phyloP scores from a whole-genome alignment of 2,329 filamentous ascomycete genomes.

The Neofusicoccum umdonicola region DNA sequence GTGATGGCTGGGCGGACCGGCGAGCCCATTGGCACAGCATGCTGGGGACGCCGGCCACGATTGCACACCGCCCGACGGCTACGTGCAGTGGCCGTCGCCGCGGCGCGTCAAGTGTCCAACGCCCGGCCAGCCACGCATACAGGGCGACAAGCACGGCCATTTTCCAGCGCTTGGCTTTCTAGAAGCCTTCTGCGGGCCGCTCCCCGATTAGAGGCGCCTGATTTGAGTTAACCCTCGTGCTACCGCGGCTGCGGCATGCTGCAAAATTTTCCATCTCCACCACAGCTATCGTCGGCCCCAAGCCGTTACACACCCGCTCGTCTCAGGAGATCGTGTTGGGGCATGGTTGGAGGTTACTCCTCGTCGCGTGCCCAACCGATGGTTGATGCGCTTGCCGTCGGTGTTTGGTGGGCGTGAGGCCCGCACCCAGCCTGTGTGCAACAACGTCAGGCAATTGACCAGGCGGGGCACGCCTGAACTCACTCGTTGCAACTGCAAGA shows the following conservation, averaged over 20 bases:
- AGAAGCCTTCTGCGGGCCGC: background rate
- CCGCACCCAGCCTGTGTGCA: background rate
- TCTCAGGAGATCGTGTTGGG: background rate
- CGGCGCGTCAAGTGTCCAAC: background rate
- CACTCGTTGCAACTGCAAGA: background rate
- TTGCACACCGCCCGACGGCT: background rate
- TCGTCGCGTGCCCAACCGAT: background rate
- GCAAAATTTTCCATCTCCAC: background rate
- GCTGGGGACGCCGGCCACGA: background rate
- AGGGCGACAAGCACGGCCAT: background rate
- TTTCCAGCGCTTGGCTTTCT: background rate
- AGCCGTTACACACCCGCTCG: background rate
- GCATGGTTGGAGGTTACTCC: background rate
- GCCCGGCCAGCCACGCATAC: background rate
- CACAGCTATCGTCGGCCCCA: background rate
- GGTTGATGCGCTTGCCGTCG: background rate
- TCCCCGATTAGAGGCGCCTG: background rate
- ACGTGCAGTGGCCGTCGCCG: background rate
- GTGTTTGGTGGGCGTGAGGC: background rate
- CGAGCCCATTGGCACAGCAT: conserved; percentile 6
- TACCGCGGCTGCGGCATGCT: background rate
- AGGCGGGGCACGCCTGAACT: background rate
- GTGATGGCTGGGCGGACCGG: background rate
- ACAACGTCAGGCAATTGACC: background rate
- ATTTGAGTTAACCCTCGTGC: background rate